These are phyloP conservation scores for Xylaria sp. DNA, from an alignment of 2,329 filamentous ascomycete species.

Conservation along the genomic window DNA sequence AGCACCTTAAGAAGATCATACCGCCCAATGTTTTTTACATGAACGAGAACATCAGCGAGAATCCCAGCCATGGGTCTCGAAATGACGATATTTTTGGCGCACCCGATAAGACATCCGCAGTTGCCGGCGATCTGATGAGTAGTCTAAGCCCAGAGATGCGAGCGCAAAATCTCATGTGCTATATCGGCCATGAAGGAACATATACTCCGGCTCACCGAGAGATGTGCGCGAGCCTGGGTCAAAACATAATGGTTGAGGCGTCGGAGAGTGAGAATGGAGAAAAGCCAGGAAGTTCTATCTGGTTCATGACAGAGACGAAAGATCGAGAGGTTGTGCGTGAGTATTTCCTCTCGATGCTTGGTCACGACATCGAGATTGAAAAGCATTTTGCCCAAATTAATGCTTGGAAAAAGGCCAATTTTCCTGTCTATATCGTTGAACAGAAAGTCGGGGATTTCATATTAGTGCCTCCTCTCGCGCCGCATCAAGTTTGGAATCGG, in stretches of 20 bases:
- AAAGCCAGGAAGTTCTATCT: constrained; percentile 87
- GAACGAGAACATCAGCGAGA: constrained; percentile 74
- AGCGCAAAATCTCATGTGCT: constrained; percentile 97
- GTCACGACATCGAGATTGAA: constrained; percentile 96
- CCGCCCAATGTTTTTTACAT: constrained; percentile 88
- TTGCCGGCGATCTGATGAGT: constrained; percentile 94
- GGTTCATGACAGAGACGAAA: constrained; percentile 98
- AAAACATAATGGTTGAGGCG: constrained; percentile 98
- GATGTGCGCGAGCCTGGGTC: constrained; percentile 95
- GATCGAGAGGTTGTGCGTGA: constrained; percentile 91
- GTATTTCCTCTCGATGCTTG: constrained; percentile 91
- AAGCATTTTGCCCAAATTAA: constrained; percentile 96
- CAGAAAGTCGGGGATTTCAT: constrained; percentile 93
- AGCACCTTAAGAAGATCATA: constrained; percentile 79
- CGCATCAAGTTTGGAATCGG: constrained; percentile 98
- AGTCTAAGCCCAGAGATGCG: constrained; percentile 87
- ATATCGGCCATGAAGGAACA: constrained; percentile 96
- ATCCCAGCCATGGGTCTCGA: constrained; percentile 40
- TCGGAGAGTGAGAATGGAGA: constrained; percentile 79
- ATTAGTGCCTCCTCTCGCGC: constrained; percentile 90
- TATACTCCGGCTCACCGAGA: constrained; percentile 95
- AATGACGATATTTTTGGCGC: constrained; percentile 59
- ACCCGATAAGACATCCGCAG: constrained; percentile 68
- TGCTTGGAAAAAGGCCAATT: constrained; percentile 94
- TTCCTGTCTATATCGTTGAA: constrained; percentile 91